Evolutionary conservation across 306 rosid species (phyloP).

Genomic region (Mimosa pudica): DNA sequence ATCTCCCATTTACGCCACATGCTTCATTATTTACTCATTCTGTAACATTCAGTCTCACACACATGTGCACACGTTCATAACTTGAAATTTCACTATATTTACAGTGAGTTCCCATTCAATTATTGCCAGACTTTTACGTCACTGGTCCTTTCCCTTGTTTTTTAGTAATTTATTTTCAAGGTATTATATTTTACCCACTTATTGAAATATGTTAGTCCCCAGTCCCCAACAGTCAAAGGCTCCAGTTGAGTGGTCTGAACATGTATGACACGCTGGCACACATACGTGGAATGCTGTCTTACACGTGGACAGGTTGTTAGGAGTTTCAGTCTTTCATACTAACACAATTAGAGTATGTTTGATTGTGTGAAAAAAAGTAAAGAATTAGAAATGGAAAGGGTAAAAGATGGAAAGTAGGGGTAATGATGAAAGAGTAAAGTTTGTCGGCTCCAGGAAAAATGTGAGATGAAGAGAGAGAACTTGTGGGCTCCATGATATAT

Average conservation of each 20-base stretch:
- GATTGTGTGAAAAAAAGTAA: no score
- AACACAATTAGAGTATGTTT: no score
- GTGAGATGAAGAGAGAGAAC: no score
- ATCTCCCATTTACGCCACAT: neutral
- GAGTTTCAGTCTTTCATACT: neutral
- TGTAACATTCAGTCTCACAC: neutral
- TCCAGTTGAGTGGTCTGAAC: neutral
- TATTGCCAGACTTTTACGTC: neutral
- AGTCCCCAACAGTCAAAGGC: neutral
- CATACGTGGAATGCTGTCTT: neutral
- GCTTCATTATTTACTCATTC: neutral
- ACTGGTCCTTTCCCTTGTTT: neutral
- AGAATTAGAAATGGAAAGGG: no score
- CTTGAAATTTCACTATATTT: neutral
- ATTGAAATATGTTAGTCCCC: neutral
- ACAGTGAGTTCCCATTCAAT: no score
- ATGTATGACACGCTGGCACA: neutral
- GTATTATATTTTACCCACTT: neutral
- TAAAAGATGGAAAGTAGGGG: no score
- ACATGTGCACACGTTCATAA: neutral
- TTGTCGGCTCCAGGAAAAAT: no score
- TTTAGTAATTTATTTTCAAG: neutral
- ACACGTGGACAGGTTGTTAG: neutral
- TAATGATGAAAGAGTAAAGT: no score
- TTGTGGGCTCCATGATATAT: no score